Evolutionary conservation across 192 early-diverging fungal genomes (phyloP).

Genomic region (Spizellomyces sp.): DNA sequence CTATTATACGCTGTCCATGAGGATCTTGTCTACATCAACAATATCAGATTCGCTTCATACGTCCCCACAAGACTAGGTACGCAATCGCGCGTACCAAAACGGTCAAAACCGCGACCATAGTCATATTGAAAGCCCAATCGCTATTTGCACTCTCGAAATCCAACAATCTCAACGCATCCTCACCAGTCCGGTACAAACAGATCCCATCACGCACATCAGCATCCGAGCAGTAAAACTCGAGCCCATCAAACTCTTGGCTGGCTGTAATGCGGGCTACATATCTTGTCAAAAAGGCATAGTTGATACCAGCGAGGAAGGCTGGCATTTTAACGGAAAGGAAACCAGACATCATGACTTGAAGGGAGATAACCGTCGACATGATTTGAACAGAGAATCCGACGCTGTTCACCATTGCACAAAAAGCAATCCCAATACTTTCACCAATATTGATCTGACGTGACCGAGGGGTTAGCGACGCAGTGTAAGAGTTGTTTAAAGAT

Average conservation of each 20-base stretch:
- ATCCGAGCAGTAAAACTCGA: slow-evolving; percentile 24
- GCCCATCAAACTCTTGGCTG: slow-evolving; percentile 18
- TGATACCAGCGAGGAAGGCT: slow-evolving; percentile 37
- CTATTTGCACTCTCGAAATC: slow-evolving; percentile 21
- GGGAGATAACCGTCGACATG: slow-evolving; percentile 39
- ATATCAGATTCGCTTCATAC: too few species aligned
- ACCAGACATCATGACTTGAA: slow-evolving; percentile 30
- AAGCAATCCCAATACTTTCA: slow-evolving; percentile 52
- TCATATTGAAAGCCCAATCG: slow-evolving; percentile 20
- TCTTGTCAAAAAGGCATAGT: slow-evolving; percentile 39
- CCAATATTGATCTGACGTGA: slow-evolving; percentile 39
- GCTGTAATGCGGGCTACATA: slow-evolving; percentile 40
- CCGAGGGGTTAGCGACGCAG: slow-evolving; percentile 9
- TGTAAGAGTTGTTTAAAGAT: background rate
- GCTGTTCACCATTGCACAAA: slow-evolving; percentile 44
- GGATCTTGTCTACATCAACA: too few species aligned
- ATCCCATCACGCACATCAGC: slow-evolving; percentile 13
- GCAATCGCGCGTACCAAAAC: slow-evolving; percentile 25
- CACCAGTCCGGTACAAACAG: slow-evolving; percentile 41
- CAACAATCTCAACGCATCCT: slow-evolving; percentile 36
- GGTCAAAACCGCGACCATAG: slow-evolving; percentile 27
- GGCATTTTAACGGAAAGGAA: slow-evolving; percentile 42
- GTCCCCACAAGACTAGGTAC: slow-evolving; percentile 14
- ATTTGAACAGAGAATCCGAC: slow-evolving; percentile 49
- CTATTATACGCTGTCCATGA: too few species aligned